Evolutionary conservation across 768 basidiomycete genomes (phyloP), one percentile per base, ranked within the genome.

Genomic region (Podaxis mareebaensis): DNA sequence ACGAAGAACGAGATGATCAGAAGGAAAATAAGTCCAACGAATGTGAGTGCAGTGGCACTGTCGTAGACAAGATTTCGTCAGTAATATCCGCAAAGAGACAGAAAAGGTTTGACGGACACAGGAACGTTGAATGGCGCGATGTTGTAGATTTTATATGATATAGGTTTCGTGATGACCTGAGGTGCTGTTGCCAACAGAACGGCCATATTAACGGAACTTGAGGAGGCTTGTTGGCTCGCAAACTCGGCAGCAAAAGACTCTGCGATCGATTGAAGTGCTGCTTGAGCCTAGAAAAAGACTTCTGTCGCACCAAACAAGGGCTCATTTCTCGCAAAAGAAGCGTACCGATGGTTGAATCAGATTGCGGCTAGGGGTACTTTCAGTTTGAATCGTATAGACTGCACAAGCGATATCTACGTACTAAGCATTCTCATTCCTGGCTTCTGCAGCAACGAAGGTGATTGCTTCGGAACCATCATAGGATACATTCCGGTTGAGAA

Each of bases 21-120:
- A 12, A 82, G 74, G 68, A 85, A 86, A 48, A 86, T 84, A 6
- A 86, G 77, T 5, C 85, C 85, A 17, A 83, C 84, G 55, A 79
- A 85, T 10, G 82, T 81, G 2, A 83, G 79, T 0, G 85, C 85
- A 13, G 81, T 75, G 4, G 85, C 85, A 0, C 85, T 86, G 60
- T 24, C 12, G 58, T 33, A 33, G 8, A 33, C 30, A 33, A 33
- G 30, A 33, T 10, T 33, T 33, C 30, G 30, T 33, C 30, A 8
- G 15, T 33, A 33, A 33, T 12, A 15, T 44, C 39, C 30, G 26
- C 28, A 44, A 13, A 8, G 30, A 33, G 30, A 33, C 30, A 33
- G 30, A 33, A 33, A 33, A 33, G 30, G 8, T 33, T 33, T 33
- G 30, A 33, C 30, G 30, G 8, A 33, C 30, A 33, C 30, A 33